These are phyloP conservation scores for Dioscorea cayenensis DNA, from an alignment of 116 monocot genomes.

Conservation along the genomic window DNA sequence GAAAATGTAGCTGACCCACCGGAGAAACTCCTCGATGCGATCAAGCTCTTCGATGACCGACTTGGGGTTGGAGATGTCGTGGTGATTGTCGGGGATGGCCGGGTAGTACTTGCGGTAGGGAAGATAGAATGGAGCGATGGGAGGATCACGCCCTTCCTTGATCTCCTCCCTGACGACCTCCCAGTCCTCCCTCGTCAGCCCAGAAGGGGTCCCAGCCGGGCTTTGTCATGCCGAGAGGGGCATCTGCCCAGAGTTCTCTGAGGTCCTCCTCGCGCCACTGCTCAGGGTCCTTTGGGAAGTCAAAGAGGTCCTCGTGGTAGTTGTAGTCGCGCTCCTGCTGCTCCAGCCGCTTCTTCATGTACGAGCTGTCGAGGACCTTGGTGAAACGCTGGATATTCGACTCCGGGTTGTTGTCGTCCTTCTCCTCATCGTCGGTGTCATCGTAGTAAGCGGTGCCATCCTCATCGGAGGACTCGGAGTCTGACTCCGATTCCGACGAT, in stretches of 20 bases:
- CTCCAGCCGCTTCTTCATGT: conserved; percentile 23
- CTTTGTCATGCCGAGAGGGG: conserved; percentile 28
- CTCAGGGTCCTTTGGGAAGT: conserved; percentile 72
- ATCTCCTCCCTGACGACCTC: conserved; percentile 32
- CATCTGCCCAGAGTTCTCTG: conserved; percentile 68
- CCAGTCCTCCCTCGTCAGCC: conserved; percentile 72
- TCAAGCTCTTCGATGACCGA: conserved; percentile 82
- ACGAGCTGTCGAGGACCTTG: conserved; percentile 36
- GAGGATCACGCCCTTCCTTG: conserved; percentile 34
- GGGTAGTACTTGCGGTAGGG: conserved; percentile 61
- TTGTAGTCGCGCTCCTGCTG: conserved; percentile 27
- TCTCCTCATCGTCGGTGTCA: conserved; percentile 10
- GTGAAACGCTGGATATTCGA: conserved; percentile 39
- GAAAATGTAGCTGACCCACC: conserved; percentile 79
- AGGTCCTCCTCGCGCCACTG: conserved; percentile 78
- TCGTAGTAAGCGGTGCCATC: conserved; percentile 4
- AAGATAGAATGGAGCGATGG: conserved; percentile 65
- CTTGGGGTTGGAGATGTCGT: conserved; percentile 64
- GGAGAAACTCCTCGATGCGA: conserved; percentile 76
- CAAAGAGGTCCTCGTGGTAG: conserved; percentile 59
- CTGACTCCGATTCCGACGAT: conserved; percentile 10
- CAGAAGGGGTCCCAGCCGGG: conserved; percentile 70
- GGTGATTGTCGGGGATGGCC: conserved; percentile 67
- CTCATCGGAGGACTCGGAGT: conserved; percentile 8
- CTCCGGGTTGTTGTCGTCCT: conserved; percentile 47